Percentiles rank a stretch among this genome's conserved stretches.
These are phyloP conservation scores for Lignosus rhinocerotis DNA, from an alignment of 1,284 basidiomycete genomes.

Conservation along the genomic window DNA sequence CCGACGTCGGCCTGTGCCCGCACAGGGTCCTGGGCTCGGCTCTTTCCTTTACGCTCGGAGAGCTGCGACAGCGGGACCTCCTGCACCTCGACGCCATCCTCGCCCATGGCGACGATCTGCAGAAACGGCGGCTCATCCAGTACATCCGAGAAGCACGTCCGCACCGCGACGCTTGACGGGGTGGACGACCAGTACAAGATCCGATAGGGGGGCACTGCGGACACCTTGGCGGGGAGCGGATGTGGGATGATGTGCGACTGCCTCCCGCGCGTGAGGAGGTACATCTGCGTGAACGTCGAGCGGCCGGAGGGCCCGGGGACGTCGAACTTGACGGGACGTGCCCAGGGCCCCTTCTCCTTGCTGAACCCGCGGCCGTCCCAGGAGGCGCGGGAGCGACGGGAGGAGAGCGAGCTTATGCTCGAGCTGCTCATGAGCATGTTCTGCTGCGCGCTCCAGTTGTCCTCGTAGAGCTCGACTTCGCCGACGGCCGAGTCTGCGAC, in stretches of 20 bases:
- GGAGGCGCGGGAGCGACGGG: conserved; percentile 51
- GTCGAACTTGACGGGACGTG: conserved; percentile 50
- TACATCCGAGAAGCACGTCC: conserved; percentile 44
- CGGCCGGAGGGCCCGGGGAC: conserved; percentile 41
- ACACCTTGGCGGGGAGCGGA: conserved; percentile 60
- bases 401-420: conserved; percentile 25
- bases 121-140: conserved; percentile 44
- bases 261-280: conserved; percentile 68
- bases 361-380: conserved; percentile 49
- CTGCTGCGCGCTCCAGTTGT: conserved; percentile 33
- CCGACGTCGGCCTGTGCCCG: conserved; percentile 62
- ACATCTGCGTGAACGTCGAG: conserved; percentile 41
- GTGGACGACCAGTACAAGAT: conserved; percentile 57
- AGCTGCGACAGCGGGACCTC: conserved; percentile 51
- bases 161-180: conserved; percentile 55
- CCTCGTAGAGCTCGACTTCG: conserved; percentile 69
- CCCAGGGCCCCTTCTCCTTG: conserved; percentile 53
- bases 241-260: conserved; percentile 66
- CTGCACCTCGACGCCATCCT: conserved; percentile 70
- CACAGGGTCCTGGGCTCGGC: conserved; percentile 43
- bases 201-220: conserved; percentile 49
- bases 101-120: conserved; percentile 67
- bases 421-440: conserved; percentile 20
- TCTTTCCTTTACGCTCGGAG: conserved; percentile 49
- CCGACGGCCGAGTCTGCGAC: conserved; percentile 75